Base-by-base conservation (phyloP, 2,329 filamentous ascomycete genomes). In the Sclerotinia spermophila region DNA sequence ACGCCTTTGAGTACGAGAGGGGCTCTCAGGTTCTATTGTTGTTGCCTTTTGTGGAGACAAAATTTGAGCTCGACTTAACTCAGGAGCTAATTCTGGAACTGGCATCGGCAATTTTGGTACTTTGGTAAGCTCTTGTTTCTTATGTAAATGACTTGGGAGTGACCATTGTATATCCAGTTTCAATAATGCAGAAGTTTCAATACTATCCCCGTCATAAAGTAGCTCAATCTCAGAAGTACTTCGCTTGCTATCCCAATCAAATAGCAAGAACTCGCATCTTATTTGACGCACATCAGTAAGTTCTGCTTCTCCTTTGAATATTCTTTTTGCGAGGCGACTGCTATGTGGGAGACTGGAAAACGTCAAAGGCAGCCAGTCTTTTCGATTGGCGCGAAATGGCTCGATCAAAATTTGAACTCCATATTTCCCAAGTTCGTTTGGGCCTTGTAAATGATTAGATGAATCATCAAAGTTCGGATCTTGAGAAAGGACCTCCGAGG, bases 301-400 rank as follows among this genome's bases (percentile, higher is more conserved):
- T 35, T 8, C 35, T 35, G 56, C 27, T 27, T 69, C 65, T 35
- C 64, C 70, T 17, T 51, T 33, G 21, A 60, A 65, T 17, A 60
- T 44, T n/a, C 58, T 58, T 55, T 69, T 45, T 17, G 51, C 67
- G 51, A 71, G 42, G n/a, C 45, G n/a, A 45, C 53, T 64, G 17
- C 56, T 55, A 3, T 69, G 55, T 10, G 70, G 51, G 7, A 67
- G 56, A 35, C 66, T 44, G 10, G 68, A 69, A 56, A 71, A 30
- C 24, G 68, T 35, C 17, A 78, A 44, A 44, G 73, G 74, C n/a
- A 75, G 75, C 77, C 77, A 78, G 33, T 71, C 40, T 64, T 66
- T 67, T 48, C 74, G 71, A 21, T 33, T 44, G 27, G 38, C 38
- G 17, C 42, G 35, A 21, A 58, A 67, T 69, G 68, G 59, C 35